Percentiles rank a stretch among this genome's conserved stretches.
phyloP scores from a whole-genome alignment of 345 rosid genomes.

The Xanthoceras sorbifolium region DNA sequence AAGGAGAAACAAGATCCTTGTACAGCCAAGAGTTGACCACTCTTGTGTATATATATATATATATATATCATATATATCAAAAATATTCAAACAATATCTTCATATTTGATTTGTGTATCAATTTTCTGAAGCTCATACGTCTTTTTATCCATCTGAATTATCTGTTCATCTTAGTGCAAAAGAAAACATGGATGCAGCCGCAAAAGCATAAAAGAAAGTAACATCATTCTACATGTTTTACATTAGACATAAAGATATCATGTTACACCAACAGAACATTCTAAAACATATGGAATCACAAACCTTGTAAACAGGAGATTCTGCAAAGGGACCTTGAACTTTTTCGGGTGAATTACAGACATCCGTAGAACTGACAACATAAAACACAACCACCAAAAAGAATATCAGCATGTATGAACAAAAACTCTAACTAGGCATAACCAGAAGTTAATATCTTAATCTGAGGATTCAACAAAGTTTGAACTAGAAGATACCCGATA shows the following conservation, averaged over 20 bases:
- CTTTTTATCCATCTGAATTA: neutral
- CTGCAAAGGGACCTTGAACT: slow-evolving; percentile 71
- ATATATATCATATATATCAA: too few species aligned
- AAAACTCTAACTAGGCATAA: slow-evolving; percentile 8
- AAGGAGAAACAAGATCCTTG: too few species aligned
- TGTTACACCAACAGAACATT: neutral
- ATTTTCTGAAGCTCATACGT: neutral
- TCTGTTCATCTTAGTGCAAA: neutral
- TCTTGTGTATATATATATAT: too few species aligned
- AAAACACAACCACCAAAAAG: slow-evolving; percentile 15
- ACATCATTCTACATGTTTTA: neutral
- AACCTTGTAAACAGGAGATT: slow-evolving; percentile 65
- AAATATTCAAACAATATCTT: too few species aligned
- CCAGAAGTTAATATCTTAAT: slow-evolving; percentile 1
- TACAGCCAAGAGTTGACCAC: too few species aligned
- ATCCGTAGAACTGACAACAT: slow-evolving; percentile 56
- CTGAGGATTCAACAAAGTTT: slow-evolving; percentile 17
- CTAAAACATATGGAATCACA: neutral
- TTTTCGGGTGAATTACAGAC: slow-evolving; percentile 67
- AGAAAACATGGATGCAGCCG: neutral
- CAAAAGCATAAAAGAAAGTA: neutral
- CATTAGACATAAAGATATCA: neutral
- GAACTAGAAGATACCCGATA: slow-evolving; percentile 51
- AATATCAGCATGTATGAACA: slow-evolving; percentile 11
- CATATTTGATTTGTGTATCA: neutral